phyloP scores from a whole-genome alignment of 2,329 filamentous ascomycete species.

The Cordyceps tenuipes region DNA sequence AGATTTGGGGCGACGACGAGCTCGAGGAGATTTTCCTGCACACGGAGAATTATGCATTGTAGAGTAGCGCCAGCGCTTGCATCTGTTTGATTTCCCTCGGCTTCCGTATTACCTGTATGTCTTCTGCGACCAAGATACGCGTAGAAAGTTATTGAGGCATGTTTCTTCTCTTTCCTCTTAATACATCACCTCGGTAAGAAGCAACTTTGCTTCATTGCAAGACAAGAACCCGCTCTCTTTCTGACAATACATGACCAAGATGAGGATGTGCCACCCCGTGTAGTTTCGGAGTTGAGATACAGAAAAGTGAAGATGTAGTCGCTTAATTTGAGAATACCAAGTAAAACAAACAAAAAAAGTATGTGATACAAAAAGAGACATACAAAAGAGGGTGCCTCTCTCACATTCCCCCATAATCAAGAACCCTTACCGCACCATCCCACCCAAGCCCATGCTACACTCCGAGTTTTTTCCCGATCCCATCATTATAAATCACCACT shows the following conservation, averaged over 20 bases:
- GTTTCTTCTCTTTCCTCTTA: no score
- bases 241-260: no score
- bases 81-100: neutral
- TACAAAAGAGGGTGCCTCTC: neutral
- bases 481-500: no score
- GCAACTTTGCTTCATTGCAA: no score
- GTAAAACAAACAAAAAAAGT: slow-evolving; percentile 1
- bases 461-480: no score
- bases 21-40: slow-evolving; percentile 90
- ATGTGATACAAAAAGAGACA: slow-evolving; percentile 7
- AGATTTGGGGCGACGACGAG: slow-evolving; percentile 70
- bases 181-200: no score
- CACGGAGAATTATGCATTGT: slow-evolving; percentile 90
- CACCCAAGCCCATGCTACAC: neutral
- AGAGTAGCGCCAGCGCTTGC: slow-evolving; percentile 16
- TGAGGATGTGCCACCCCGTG: no score
- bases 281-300: no score
- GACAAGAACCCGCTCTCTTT: no score
- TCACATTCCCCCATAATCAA: neutral
- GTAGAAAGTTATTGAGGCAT: neutral
- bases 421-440: neutral
- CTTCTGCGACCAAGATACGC: neutral
- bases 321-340: slow-evolving; percentile 6
- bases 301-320: neutral
- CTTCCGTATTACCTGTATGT: neutral